A percentile compares a stretch with the other conserved stretches of the same genome.
phyloP scores from a whole-genome alignment of 176 grass and related monocot species.

The Aegilops tauschii region DNA sequence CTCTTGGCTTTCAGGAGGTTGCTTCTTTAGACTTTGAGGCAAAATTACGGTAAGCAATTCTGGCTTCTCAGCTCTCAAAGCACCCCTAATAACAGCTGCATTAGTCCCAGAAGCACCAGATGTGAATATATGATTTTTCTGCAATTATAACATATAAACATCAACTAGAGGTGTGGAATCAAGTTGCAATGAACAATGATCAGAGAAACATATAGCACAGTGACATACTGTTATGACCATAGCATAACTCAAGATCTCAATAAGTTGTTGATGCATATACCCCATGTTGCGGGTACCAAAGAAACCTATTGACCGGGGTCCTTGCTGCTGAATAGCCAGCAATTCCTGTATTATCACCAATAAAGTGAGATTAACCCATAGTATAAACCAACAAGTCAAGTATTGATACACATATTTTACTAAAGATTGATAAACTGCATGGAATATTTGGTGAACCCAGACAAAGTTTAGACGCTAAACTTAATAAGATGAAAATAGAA shows the following conservation, averaged over 20 bases:
- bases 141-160: constrained; percentile 34
- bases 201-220: not conserved
- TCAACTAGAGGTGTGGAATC: not conserved
- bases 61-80: constrained; percentile 96
- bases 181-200: not conserved
- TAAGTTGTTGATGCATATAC: constrained; percentile 98
- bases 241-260: constrained; percentile 99
- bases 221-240: constrained; percentile 97
- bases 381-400: not conserved
- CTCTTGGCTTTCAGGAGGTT: constrained; percentile 96
- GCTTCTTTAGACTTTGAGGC: constrained; percentile 93
- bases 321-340: constrained; percentile 98
- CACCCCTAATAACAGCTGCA: constrained; percentile 97
- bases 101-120: constrained; percentile 98
- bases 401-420: not conserved
- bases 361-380: constrained; percentile 8
- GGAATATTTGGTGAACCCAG: not conserved
- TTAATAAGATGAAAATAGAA: constrained; percentile 9
- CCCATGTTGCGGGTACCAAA: constrained; percentile 99
- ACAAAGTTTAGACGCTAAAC: constrained; percentile 21
- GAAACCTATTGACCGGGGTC: constrained; percentile 89
- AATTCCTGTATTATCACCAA: constrained; percentile 62
- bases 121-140: constrained; percentile 99
- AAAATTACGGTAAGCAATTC: constrained; percentile 99
- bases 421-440: not conserved